phyloP scores from a whole-genome alignment of 1,139 yeast species.

The Yamadazyma mexicana region DNA sequence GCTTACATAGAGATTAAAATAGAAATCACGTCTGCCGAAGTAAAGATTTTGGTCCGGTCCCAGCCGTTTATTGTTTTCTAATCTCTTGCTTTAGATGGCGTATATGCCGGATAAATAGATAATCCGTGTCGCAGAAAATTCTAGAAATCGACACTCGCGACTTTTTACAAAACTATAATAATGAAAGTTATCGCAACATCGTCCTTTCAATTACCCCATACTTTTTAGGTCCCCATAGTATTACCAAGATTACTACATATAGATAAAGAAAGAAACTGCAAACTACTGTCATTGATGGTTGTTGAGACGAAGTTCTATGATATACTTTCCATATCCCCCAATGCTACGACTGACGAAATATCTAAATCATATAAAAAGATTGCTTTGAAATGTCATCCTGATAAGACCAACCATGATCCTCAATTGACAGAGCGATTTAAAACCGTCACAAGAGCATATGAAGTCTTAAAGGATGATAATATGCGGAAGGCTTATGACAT shows the following conservation, averaged over 20 bases:
- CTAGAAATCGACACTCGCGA: slow-evolving; percentile 1
- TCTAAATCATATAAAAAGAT: slow-evolving; percentile 39
- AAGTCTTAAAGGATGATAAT: slow-evolving; percentile 34
- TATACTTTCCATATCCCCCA: slow-evolving; percentile 32
- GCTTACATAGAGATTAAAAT: slow-evolving; percentile 33
- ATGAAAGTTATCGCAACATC: background rate
- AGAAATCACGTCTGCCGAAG: no score
- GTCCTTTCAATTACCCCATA: background rate
- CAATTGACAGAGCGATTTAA: slow-evolving; percentile 45
- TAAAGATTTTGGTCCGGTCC: no score
- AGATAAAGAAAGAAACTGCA: background rate
- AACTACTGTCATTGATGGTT: slow-evolving; percentile 11
- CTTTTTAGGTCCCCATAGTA: background rate
- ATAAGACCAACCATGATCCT: slow-evolving; percentile 48
- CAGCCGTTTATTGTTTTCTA: no score
- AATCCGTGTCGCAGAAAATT: background rate
- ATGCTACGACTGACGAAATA: slow-evolving; percentile 41
- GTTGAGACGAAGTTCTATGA: slow-evolving; percentile 34
- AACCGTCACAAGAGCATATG: slow-evolving; percentile 45
- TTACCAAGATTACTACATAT: no score
- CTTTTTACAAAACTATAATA: background rate
- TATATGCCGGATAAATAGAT: background rate
- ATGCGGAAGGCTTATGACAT: slow-evolving; percentile 35
- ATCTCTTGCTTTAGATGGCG: background rate
- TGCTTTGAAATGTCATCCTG: slow-evolving; percentile 48